A percentile compares a stretch with the other conserved stretches of the same genome.
phyloP scores from a whole-genome alignment of 805 yeast species.

The Wickerhamiella shivajii region DNA sequence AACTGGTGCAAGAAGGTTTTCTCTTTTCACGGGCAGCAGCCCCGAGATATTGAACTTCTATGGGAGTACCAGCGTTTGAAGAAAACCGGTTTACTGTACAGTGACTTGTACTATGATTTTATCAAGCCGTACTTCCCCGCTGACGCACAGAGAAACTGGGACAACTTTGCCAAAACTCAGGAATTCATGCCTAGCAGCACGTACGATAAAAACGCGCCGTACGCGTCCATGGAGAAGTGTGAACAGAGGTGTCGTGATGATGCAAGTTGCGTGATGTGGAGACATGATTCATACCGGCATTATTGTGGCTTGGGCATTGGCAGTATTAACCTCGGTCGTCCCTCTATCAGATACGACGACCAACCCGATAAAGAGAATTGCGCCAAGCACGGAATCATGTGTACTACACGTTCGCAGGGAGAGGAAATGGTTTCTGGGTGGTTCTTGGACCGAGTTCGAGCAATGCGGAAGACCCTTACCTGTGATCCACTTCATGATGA shows the following conservation, averaged over 20 bases:
- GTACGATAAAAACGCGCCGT: slow-evolving; percentile 11
- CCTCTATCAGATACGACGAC: slow-evolving; percentile 14
- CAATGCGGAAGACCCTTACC: slow-evolving; percentile 15
- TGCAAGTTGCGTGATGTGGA: slow-evolving; percentile 18
- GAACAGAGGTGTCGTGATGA: slow-evolving; percentile 14
- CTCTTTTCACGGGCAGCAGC: slow-evolving; percentile 16
- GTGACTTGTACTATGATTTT: slow-evolving; percentile 20
- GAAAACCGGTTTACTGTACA: slow-evolving; percentile 11
- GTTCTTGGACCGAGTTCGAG: slow-evolving; percentile 18
- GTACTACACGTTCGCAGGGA: slow-evolving; percentile 9
- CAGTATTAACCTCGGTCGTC: slow-evolving; percentile 19
- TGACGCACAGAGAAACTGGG: slow-evolving; percentile 19
- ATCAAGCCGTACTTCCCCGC: slow-evolving; percentile 14
- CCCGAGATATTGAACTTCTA: slow-evolving; percentile 16
- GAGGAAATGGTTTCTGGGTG: slow-evolving; percentile 19
- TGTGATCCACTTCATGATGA: slow-evolving; percentile 19
- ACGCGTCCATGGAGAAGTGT: slow-evolving; percentile 16
- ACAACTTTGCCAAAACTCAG: slow-evolving; percentile 18
- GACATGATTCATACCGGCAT: slow-evolving; percentile 17
- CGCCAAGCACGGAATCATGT: slow-evolving; percentile 9
- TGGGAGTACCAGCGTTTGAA: slow-evolving; percentile 17
- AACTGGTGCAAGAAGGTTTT: slow-evolving; percentile 21
- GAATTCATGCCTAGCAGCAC: slow-evolving; percentile 10
- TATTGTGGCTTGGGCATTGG: slow-evolving; percentile 22
- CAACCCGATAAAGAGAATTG: slow-evolving; percentile 9